A percentile compares a stretch with the other conserved stretches of the same genome.
These are phyloP conservation scores for Allium sativum DNA, from an alignment of 106 monocot species.

Conservation along the genomic window DNA sequence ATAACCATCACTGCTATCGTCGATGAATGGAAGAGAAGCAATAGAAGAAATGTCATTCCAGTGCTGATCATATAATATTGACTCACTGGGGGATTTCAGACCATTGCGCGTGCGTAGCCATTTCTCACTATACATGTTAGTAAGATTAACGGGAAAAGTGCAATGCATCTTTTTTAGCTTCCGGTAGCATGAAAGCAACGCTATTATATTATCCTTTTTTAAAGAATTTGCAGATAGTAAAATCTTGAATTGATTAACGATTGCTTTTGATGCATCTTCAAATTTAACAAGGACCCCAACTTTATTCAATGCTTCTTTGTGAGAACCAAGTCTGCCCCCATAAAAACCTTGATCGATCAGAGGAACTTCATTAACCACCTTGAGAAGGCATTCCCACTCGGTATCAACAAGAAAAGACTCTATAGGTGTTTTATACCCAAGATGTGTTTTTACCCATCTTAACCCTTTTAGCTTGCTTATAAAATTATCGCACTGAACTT, in stretches of 20 bases:
- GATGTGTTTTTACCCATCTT: slow-evolving; percentile 33
- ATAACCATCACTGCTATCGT: slow-evolving; percentile 8
- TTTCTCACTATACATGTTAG: slow-evolving; percentile 13
- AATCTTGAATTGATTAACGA: slow-evolving; percentile 21
- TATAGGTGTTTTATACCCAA: slow-evolving; percentile 20
- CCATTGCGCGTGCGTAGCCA: slow-evolving; percentile 34
- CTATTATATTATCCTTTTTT: slow-evolving; percentile 17
- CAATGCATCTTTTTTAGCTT: slow-evolving; percentile 8
- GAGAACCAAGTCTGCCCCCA: slow-evolving; percentile 17
- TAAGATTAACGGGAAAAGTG: slow-evolving; percentile 17
- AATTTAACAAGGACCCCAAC: slow-evolving; percentile 21
- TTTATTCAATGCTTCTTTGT: slow-evolving; percentile 21
- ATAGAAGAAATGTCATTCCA: slow-evolving; percentile 26
- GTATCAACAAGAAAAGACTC: slow-evolving; percentile 23
- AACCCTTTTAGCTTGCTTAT: slow-evolving; percentile 10
- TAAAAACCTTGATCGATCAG: slow-evolving; percentile 35
- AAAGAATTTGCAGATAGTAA: slow-evolving; percentile 6
- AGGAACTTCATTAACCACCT: slow-evolving; percentile 23
- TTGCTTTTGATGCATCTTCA: slow-evolving; percentile 25
- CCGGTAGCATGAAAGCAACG: slow-evolving; percentile 20
- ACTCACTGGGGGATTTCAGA: slow-evolving; percentile 10
- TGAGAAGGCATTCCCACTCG: slow-evolving; percentile 29
- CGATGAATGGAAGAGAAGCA: slow-evolving; percentile 32
- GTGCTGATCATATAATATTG: slow-evolving; percentile 23
- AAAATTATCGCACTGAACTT: slow-evolving; percentile 7